Conservation (phyloP, 768 basidiomycete genomes). For the Collybia nuda region DNA sequence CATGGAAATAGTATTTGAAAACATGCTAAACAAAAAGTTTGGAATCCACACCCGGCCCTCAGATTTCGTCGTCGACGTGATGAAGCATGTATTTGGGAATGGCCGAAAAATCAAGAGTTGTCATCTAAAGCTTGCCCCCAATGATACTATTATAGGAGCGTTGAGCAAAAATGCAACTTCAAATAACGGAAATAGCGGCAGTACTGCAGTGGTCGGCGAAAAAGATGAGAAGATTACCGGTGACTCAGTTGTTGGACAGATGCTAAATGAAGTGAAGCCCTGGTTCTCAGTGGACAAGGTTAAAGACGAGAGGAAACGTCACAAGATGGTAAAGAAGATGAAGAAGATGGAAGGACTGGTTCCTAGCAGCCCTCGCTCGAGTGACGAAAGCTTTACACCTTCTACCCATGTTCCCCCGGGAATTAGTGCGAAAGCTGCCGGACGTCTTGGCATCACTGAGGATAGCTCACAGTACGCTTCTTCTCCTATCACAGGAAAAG, state of each 20-base stretch:
- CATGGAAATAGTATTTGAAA: conserved; percentile 57
- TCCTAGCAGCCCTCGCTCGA: conserved; percentile 11
- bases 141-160: conserved; percentile 5
- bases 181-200: not conserved
- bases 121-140: conserved; percentile 59
- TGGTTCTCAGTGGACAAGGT: conserved; percentile 40
- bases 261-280: conserved; percentile 18
- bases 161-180: not conserved
- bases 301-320: conserved; percentile 28
- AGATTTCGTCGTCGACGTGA: conserved; percentile 42
- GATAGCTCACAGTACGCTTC: conserved; percentile 19
- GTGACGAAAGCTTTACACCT: conserved; percentile 16
- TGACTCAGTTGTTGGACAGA: conserved; percentile 22
- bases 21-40: conserved; percentile 55
- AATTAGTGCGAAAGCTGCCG: conserved; percentile 22
- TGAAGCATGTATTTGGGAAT: conserved; percentile 53
- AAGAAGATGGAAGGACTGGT: conserved; percentile 6
- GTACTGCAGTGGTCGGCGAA: conserved; percentile 12
- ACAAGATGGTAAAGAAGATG: conserved; percentile 21
- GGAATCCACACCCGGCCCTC: conserved; percentile 53
- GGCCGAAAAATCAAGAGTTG: conserved; percentile 46
- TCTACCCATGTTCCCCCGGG: conserved; percentile 23
- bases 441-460: conserved; percentile 20
- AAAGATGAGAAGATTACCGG: conserved; percentile 14
- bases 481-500: conserved; percentile 19